A percentile compares a stretch with the other conserved stretches of the same genome.
Conservation (phyloP, 2,329 filamentous ascomycete genomes). For the Talaromyces albobiverticillius region DNA sequence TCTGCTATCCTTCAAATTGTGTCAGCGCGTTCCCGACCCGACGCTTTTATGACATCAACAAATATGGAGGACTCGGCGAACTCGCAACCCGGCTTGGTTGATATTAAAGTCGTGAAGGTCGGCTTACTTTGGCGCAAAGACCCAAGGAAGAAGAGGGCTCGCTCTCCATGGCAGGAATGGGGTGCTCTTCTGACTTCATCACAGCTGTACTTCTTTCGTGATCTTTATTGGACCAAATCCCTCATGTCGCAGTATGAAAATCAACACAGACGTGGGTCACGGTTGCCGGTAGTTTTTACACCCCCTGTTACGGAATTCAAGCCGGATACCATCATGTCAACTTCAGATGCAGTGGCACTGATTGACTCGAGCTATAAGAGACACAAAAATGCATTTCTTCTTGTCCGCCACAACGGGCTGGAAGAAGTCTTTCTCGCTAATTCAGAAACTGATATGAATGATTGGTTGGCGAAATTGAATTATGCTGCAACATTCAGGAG, state of each 20-base stretch:
- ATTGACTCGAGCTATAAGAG: constrained; percentile 82
- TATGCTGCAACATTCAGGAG: constrained; percentile 94
- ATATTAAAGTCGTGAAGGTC: constrained; percentile 96
- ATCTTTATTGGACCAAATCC: constrained; percentile 86
- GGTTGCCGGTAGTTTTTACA: constrained; percentile 79
- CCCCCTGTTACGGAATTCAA: constrained; percentile 90
- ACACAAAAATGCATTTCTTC: constrained; percentile 92
- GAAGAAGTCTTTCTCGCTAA: constrained; percentile 92
- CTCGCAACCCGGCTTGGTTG: constrained; percentile 86
- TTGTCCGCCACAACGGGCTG: constrained; percentile 79
- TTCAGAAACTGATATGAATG: constrained; percentile 86
- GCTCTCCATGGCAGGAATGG: constrained; percentile 99
- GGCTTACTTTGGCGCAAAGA: constrained; percentile 94
- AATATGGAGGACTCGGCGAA: constrained; percentile 81
- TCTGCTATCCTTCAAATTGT: constrained; percentile 93
- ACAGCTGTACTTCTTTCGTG: constrained; percentile 94
- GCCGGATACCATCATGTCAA: constrained; percentile 89
- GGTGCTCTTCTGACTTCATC: constrained; percentile 94
- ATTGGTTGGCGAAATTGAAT: constrained; percentile 94
- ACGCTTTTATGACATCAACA: constrained; percentile 89
- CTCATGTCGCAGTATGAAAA: constrained; percentile 84
- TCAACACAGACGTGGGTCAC: constrained; percentile 74
- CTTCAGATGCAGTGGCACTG: constrained; percentile 85
- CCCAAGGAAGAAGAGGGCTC: constrained; percentile 84
- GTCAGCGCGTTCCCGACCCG: constrained; percentile 85